Conservation (phyloP, 345 rosid species). For the Clarkia xantiana region DNA sequence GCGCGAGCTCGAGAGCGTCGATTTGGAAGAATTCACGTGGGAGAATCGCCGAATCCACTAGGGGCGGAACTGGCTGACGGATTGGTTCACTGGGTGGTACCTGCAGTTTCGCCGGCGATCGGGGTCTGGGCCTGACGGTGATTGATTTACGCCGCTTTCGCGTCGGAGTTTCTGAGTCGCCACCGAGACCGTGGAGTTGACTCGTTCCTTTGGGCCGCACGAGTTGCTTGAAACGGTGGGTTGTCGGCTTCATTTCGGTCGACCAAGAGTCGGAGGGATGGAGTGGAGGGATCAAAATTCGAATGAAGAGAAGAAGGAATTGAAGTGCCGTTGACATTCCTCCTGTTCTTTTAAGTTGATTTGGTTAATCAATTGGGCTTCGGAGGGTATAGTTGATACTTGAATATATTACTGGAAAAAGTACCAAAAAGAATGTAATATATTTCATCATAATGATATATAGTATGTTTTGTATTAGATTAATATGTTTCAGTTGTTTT, state of each 20-base stretch:
- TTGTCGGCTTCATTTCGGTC: neutral
- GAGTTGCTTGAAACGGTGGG: neutral
- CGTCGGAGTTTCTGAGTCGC: constrained; percentile 1
- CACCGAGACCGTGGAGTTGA: neutral
- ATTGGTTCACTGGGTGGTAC: neutral
- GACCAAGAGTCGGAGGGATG: neutral
- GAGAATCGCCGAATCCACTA: constrained; percentile 26
- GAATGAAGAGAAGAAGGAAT: too few species aligned
- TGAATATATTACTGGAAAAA: too few species aligned
- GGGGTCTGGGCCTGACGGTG: constrained; percentile 1
- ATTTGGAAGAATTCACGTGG: constrained; percentile 58
- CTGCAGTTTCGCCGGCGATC: neutral
- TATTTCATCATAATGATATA: too few species aligned
- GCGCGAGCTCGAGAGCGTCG: constrained; percentile 84
- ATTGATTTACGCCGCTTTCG: neutral
- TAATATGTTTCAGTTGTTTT: too few species aligned
- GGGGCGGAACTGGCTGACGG: constrained; percentile 2
- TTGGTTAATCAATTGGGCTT: too few species aligned
- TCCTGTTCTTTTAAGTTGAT: too few species aligned
- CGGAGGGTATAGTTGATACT: too few species aligned
- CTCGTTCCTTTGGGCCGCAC: neutral
- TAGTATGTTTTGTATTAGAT: too few species aligned
- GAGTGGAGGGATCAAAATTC: neutral
- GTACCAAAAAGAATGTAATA: too few species aligned
- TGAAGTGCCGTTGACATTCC: too few species aligned